A percentile compares a stretch with the other conserved stretches of the same genome.
These are phyloP conservation scores for Bromus sterilis DNA, from an alignment of 176 grass and related monocot genomes.

Conservation along the genomic window DNA sequence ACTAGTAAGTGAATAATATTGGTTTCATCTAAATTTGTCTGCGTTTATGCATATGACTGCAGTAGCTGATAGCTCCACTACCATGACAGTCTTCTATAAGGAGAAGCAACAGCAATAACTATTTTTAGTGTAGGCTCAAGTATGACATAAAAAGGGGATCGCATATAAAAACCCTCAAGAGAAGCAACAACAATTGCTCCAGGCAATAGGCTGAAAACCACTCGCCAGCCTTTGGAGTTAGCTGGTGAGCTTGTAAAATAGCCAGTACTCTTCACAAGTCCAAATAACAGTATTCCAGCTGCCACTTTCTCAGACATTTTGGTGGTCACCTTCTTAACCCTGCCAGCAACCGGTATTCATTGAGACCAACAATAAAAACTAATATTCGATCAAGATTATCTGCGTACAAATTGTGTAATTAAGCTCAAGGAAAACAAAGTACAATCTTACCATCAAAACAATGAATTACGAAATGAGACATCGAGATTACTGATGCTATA, in stretches of 20 bases:
- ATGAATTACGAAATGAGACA: background rate
- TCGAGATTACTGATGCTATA: background rate
- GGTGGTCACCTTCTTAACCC: slow-evolving; percentile 52
- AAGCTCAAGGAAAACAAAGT: background rate
- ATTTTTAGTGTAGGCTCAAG: background rate
- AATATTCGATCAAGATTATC: background rate
- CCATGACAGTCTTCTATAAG: background rate
- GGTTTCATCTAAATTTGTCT: too few species aligned
- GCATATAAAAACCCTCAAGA: slow-evolving; percentile 60
- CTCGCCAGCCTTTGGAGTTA: slow-evolving; percentile 66
- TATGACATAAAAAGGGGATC: background rate
- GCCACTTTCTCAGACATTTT: slow-evolving; percentile 76
- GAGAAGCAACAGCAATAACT: background rate
- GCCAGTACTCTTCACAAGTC: slow-evolving; percentile 59
- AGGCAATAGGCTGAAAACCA: slow-evolving; percentile 43
- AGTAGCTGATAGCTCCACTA: background rate
- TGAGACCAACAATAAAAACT: background rate
- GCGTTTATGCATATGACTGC: background rate
- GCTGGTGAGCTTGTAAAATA: slow-evolving; percentile 49
- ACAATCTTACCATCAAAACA: background rate
- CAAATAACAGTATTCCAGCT: slow-evolving; percentile 42
- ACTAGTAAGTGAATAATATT: background rate
- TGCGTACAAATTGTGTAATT: background rate
- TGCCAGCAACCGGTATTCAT: slow-evolving; percentile 12
- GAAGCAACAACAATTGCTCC: slow-evolving; percentile 80